These are phyloP conservation scores for Botryosphaeria dothidea DNA, from an alignment of 2,329 filamentous ascomycete species.

Conservation along the genomic window DNA sequence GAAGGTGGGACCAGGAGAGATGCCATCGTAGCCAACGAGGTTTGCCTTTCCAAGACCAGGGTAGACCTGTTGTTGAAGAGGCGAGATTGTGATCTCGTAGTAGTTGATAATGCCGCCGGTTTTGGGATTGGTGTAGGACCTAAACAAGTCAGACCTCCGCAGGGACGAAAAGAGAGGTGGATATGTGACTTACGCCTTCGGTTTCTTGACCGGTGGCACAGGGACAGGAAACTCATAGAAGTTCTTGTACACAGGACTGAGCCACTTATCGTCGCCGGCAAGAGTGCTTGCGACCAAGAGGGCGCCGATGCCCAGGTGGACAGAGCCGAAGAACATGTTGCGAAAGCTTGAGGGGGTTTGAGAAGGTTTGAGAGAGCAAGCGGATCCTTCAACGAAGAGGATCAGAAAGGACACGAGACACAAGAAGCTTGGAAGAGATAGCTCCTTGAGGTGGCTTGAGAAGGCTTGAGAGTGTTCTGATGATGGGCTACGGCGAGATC, in stretches of 20 bases:
- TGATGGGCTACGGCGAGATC: neutral
- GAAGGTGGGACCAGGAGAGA: conserved; percentile 57
- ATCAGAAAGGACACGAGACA: neutral
- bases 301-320: neutral
- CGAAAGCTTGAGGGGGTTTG: neutral
- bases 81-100: conserved; percentile 47
- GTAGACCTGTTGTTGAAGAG: conserved; percentile 46
- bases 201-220: conserved; percentile 46
- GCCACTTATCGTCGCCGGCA: conserved; percentile 24
- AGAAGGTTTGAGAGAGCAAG: neutral
- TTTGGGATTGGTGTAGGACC: conserved; percentile 36
- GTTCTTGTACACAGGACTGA: conserved; percentile 40
- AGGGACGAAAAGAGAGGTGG: neutral
- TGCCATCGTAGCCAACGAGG: conserved; percentile 56
- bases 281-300: neutral
- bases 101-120: conserved; percentile 46
- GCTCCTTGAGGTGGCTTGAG: neutral
- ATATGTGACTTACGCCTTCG: conserved; percentile 38
- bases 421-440: neutral
- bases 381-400: neutral
- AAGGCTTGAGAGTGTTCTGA: neutral
- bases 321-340: neutral
- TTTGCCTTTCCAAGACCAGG: conserved; percentile 42
- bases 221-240: conserved; percentile 46
- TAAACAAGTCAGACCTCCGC: conserved; percentile 25